phyloP scores from a whole-genome alignment of 2,329 filamentous ascomycete species.

The Phyllosticta citrichinensis region DNA sequence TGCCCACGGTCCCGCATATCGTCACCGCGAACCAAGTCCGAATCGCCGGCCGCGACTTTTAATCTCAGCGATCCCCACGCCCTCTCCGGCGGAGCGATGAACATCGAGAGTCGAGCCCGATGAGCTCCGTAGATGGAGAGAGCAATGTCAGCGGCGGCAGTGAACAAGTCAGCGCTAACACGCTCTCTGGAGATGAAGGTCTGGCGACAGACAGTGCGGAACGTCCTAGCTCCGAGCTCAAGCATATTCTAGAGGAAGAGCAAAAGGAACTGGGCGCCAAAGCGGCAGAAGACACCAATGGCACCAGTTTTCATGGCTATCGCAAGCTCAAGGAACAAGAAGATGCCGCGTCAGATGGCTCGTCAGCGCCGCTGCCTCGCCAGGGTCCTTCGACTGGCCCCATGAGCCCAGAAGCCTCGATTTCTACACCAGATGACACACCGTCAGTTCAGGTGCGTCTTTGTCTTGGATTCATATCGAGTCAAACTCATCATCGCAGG shows the following conservation, averaged over 20 bases:
- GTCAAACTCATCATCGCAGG: slow-evolving; percentile 23
- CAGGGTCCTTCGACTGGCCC: slow-evolving; percentile 15
- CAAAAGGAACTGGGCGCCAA: slow-evolving; percentile 18
- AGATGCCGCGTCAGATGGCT: slow-evolving; percentile 14
- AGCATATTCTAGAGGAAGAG: slow-evolving; percentile 14
- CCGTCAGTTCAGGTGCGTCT: slow-evolving; percentile 64
- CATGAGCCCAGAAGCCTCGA: slow-evolving; percentile 59
- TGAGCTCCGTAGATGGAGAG: slow-evolving; percentile 60
- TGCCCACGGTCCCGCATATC: neutral
- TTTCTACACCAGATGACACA: slow-evolving; percentile 73
- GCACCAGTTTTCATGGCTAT: slow-evolving; percentile 24
- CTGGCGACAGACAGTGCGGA: neutral
- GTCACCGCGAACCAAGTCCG: neutral
- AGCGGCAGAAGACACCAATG: slow-evolving; percentile 13
- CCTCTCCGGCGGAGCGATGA: slow-evolving; percentile 38
- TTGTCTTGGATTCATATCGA: neutral
- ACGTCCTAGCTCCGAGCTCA: slow-evolving; percentile 8
- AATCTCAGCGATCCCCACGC: neutral
- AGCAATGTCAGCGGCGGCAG: slow-evolving; percentile 51
- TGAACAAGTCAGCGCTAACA: slow-evolving; percentile 45
- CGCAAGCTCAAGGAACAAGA: slow-evolving; percentile 16
- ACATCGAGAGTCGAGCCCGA: slow-evolving; percentile 43
- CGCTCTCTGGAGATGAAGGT: slow-evolving; percentile 33
- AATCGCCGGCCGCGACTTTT: neutral
- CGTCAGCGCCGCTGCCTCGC: slow-evolving; percentile 14